Evolutionary conservation across 192 early-diverging fungal genomes (phyloP).

Genomic region (Cetraspora pellucida): DNA sequence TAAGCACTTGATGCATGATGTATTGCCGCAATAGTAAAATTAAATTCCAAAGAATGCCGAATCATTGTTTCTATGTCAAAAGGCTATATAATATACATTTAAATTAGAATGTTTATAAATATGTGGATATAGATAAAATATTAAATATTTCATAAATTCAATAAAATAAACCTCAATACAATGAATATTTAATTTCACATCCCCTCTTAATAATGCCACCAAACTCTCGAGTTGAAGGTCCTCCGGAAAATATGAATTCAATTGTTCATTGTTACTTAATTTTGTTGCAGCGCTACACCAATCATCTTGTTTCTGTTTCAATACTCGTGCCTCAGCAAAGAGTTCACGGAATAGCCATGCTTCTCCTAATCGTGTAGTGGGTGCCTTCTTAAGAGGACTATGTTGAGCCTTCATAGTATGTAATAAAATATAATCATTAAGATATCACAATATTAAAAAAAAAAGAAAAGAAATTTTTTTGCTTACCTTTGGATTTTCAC

Average conservation of each 20-base stretch:
- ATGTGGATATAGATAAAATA: too few relatives aligned
- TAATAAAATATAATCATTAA: too few relatives aligned
- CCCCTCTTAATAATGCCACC: constrained; percentile 66
- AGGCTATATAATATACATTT: constrained; percentile 34
- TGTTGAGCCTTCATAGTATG: too few relatives aligned
- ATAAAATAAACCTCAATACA: constrained; percentile 55
- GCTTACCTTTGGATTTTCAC: constrained; percentile 72
- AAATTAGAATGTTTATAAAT: background rate
- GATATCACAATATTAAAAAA: too few relatives aligned
- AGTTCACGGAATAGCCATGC: constrained; percentile 64
- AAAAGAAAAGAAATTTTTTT: background rate
- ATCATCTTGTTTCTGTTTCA: constrained; percentile 57
- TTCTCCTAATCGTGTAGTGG: constrained; percentile 62
- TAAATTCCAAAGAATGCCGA: constrained; percentile 70
- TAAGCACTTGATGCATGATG: constrained; percentile 81
- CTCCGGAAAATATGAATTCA: constrained; percentile 61
- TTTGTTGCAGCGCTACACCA: constrained; percentile 55
- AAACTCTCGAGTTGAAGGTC: constrained; percentile 61
- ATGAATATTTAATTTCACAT: constrained; percentile 72
- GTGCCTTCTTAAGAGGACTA: constrained; percentile 26
- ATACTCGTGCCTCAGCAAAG: constrained; percentile 54
- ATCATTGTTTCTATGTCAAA: constrained; percentile 76
- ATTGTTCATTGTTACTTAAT: constrained; percentile 42
- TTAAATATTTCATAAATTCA: background rate
- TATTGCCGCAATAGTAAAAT: constrained; percentile 71